A percentile compares a stretch with the other conserved stretches of the same genome.
Evolutionary conservation across 2,329 filamentous ascomycete genomes (phyloP).

Genomic region (Curvularia spicifera): DNA sequence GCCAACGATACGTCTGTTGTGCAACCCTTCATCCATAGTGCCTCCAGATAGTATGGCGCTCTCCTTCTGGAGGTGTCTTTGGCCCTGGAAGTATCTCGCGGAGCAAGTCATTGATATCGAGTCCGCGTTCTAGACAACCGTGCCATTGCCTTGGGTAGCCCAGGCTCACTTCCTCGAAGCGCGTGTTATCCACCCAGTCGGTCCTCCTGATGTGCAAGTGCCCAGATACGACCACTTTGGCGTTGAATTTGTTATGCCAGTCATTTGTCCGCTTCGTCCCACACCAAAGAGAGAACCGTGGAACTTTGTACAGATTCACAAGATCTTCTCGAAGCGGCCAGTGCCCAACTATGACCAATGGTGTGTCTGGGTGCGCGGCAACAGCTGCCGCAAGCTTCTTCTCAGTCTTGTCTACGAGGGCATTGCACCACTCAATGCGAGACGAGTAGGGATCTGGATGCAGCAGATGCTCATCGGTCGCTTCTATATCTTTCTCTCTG

Average conservation of each 20-base stretch:
- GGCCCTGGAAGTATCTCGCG: constrained; percentile 56
- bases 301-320: constrained; percentile 52
- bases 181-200: constrained; percentile 55
- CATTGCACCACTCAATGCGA: constrained; percentile 55
- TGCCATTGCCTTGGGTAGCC: constrained; percentile 59
- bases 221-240: constrained; percentile 56
- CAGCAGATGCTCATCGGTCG: constrained; percentile 55
- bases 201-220: constrained; percentile 56
- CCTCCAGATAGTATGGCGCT: constrained; percentile 38
- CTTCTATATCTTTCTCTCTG: constrained; percentile 53
- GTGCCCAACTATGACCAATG: constrained; percentile 54
- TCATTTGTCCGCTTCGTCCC: constrained; percentile 56
- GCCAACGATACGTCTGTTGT: neutral
- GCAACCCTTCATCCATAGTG: constrained; percentile 30
- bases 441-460: constrained; percentile 55
- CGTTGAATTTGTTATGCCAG: constrained; percentile 56
- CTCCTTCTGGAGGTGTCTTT: constrained; percentile 32
- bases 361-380: constrained; percentile 39
- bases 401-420: constrained; percentile 50
- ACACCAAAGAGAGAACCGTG: constrained; percentile 56
- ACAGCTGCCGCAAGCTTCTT: constrained; percentile 49
- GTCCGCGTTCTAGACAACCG: constrained; percentile 50
- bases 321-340: constrained; percentile 56
- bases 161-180: constrained; percentile 56
- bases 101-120: constrained; percentile 55